Evolutionary conservation across 75 land plant species (phyloP).

Genomic region (Pseudotsuga menziesii): DNA sequence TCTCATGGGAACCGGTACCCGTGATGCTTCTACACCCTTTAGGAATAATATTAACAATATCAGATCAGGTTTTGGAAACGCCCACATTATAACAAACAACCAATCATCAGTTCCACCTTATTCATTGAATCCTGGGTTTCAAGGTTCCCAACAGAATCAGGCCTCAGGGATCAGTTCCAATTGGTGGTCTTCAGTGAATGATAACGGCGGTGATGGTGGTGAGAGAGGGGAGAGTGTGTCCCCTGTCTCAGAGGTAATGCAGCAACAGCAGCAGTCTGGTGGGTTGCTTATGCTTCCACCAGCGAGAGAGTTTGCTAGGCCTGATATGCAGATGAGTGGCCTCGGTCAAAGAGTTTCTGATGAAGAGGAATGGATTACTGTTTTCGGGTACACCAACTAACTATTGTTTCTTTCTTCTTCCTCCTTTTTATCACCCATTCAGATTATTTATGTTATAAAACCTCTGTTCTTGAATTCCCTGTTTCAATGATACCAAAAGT

Average conservation of each 20-base stretch:
- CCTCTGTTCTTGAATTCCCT: no score
- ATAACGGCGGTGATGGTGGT: slow-evolving; percentile 9
- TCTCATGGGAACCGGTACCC: background rate
- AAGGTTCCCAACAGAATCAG: slow-evolving; percentile 16
- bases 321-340: slow-evolving; percentile 50
- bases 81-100: background rate
- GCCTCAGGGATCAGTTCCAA: slow-evolving; percentile 12
- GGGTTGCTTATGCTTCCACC: slow-evolving; percentile 78
- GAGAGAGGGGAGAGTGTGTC: slow-evolving; percentile 44
- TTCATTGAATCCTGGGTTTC: background rate
- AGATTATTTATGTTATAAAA: no score
- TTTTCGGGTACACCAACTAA: slow-evolving; percentile 63
- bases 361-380: slow-evolving; percentile 94
- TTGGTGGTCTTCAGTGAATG: slow-evolving; percentile 66
- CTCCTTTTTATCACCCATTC: no score
- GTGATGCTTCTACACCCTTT: background rate
- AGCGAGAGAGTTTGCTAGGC: slow-evolving; percentile 80
- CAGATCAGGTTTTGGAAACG: background rate
- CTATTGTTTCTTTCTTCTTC: no score
- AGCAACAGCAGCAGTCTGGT: slow-evolving; percentile 31
- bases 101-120: background rate
- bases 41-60: background rate
- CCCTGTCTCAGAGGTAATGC: slow-evolving; percentile 67
- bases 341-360: slow-evolving; percentile 29
- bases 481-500: no score